Conservation (phyloP, 1,284 basidiomycete species). For the Xerocomus amazonicus region DNA sequence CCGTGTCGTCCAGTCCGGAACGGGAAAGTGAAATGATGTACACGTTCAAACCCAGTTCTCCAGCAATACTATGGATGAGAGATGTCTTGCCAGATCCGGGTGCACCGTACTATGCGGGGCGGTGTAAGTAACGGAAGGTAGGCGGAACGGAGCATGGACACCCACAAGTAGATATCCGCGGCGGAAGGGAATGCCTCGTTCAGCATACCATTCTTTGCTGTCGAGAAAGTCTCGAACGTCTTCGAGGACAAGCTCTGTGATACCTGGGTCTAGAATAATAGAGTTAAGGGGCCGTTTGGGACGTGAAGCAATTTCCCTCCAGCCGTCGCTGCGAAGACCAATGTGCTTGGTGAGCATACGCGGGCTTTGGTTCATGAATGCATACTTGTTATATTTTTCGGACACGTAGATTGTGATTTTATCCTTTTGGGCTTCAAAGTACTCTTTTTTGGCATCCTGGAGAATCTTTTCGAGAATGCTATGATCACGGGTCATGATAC, state of each 20-base stretch:
- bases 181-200: constrained; percentile 67
- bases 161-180: constrained; percentile 64
- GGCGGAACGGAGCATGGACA: background rate
- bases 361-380: background rate
- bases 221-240: constrained; percentile 66
- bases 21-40: constrained; percentile 74
- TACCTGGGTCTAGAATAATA: constrained; percentile 63
- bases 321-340: constrained; percentile 28
- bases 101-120: constrained; percentile 51
- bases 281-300: constrained; percentile 62
- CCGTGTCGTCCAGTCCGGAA: constrained; percentile 64
- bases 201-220: constrained; percentile 65
- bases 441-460: constrained; percentile 52
- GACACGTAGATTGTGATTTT: constrained; percentile 56
- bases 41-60: constrained; percentile 70
- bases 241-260: constrained; percentile 58
- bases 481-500: constrained; percentile 51
- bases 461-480: constrained; percentile 48
- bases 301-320: constrained; percentile 54
- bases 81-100: constrained; percentile 77
- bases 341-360: background rate
- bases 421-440: constrained; percentile 48
- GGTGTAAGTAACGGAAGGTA: constrained; percentile 8
- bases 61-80: constrained; percentile 71
- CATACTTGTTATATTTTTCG: constrained; percentile 44